phyloP scores from a whole-genome alignment of 164 flowering plant genomes.

The Taxillus chinensis region DNA sequence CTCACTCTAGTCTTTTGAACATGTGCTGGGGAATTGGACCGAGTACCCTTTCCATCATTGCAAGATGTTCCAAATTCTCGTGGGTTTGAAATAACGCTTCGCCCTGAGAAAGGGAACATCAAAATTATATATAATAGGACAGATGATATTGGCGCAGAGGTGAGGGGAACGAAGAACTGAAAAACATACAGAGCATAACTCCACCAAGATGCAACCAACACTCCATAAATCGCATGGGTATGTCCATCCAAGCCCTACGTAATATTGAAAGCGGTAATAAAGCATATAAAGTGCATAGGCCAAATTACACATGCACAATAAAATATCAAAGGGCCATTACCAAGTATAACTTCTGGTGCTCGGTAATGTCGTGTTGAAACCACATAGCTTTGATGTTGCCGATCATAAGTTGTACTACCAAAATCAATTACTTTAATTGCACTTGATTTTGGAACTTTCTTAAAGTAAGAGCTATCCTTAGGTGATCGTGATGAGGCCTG shows the following conservation, averaged over 20 bases:
- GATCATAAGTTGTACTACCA: conserved; percentile 77
- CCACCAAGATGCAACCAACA: conserved; percentile 71
- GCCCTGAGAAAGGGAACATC: conserved; percentile 29
- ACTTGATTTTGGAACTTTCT: conserved; percentile 63
- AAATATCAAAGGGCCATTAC: conserved; percentile 18
- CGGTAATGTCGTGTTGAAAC: conserved; percentile 84
- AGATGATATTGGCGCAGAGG: background rate
- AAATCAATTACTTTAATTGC: conserved; percentile 84
- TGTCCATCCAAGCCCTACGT: conserved; percentile 76
- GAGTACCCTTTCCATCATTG: conserved; percentile 74
- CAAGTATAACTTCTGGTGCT: conserved; percentile 86
- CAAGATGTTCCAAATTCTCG: conserved; percentile 70
- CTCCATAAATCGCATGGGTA: conserved; percentile 87
- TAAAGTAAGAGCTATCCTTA: conserved; percentile 43
- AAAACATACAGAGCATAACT: conserved; percentile 58
- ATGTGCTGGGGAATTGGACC: conserved; percentile 59
- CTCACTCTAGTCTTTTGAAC: conserved; percentile 55
- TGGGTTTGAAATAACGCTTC: conserved; percentile 77
- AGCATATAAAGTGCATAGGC: too few species aligned
- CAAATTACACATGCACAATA: background rate
- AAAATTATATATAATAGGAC: background rate
- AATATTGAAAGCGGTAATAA: too few species aligned
- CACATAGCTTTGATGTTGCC: conserved; percentile 55
- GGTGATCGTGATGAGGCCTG: conserved; percentile 58
- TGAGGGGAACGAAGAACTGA: background rate